Evolutionary conservation across 2,329 filamentous ascomycete genomes (phyloP).

Genomic region (Cytospora piceicola): DNA sequence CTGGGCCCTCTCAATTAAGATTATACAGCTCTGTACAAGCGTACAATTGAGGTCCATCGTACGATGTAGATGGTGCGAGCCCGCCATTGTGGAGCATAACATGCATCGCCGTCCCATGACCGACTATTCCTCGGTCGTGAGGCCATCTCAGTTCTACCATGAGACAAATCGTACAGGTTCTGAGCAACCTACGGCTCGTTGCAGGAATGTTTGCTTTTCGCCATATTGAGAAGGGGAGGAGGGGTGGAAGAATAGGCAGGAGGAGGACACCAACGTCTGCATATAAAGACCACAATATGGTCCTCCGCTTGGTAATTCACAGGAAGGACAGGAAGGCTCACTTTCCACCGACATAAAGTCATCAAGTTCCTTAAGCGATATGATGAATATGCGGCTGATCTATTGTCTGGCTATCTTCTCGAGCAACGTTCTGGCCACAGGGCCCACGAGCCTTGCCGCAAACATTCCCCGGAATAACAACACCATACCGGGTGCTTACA

Average conservation of each 20-base stretch:
- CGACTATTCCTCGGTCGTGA: neutral
- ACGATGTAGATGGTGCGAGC: too few relatives aligned
- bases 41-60: neutral
- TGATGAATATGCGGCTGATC: slow-evolving; percentile 9
- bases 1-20: neutral
- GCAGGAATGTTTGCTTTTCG: slow-evolving; percentile 12
- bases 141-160: neutral
- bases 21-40: neutral
- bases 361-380: neutral
- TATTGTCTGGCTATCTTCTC: slow-evolving; percentile 7
- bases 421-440: slow-evolving; percentile 3
- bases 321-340: neutral
- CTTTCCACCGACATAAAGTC: neutral
- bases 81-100: neutral
- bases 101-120: neutral
- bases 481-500: slow-evolving; percentile 26
- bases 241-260: neutral
- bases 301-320: neutral
- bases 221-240: neutral
- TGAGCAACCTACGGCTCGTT: slow-evolving; percentile 3
- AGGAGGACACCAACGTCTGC: neutral
- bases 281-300: neutral
- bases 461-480: neutral
- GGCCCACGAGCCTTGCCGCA: neutral
- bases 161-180: neutral